Evolutionary conservation across 495 filamentous ascomycete species (phyloP), one percentile per base, ranked within the genome.

Genomic region (Oleoguttula mirabilis): DNA sequence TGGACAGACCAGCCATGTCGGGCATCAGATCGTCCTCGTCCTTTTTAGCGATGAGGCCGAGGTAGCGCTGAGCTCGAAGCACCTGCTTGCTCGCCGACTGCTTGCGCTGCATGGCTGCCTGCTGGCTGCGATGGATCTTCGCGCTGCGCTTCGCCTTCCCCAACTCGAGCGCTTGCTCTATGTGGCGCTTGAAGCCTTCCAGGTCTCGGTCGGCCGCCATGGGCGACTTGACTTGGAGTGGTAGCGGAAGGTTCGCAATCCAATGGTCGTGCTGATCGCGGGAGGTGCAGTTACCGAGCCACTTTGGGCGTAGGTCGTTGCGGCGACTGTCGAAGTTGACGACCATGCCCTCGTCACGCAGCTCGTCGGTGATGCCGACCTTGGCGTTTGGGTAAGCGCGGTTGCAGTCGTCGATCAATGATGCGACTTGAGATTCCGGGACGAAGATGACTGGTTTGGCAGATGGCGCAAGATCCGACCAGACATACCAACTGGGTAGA

Each of bases 401-500:
- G 55, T 81, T 84, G 55, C 84, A 74, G 11, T 72, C 63, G 2
- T 64, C 36, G 0, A 90, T 59, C 8, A 84, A 64, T 23, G 60
- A 50, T 48, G 71, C 46, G 22, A 84, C 71, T 53, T 90, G 80
- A 3, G 51, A 36, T 2, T 71, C 71, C 5, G 80, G 73, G 2
- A 86, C 70, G 14, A 88, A 66, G 15, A 86, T 50, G 7, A 82
- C 52, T 7, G 76, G 70, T 34, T 73, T 66, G 23, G 57, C 44
- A 6, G 57, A 53, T 8, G 57, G 39, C 4, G 60, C 51, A 11
- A 32, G 38, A 10, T 75, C 73, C 17, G 75, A 63, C 44, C 73
- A 64, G 32, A 86, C 58, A 51, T 80, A 85, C 61, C 80, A 86
- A 30, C 84, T 88, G 45, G 32, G 10, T 28, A n/a, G n/a, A n/a